Evolutionary conservation across 2,329 filamentous ascomycete species (phyloP).

Genomic region (Atkinsonella hypoxylon): DNA sequence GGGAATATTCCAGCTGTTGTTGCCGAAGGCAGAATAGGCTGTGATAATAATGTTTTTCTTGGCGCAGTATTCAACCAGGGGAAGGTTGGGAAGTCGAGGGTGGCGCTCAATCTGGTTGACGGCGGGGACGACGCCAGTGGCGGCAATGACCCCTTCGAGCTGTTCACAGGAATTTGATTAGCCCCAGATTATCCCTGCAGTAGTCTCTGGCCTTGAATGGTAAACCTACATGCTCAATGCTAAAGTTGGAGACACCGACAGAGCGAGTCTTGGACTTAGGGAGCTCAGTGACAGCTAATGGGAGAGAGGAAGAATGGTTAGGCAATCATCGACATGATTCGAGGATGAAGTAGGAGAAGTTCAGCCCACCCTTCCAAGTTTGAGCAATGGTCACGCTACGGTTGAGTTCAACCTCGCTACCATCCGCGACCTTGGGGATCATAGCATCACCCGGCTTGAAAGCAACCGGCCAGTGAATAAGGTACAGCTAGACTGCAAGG

Average conservation of each 20-base stretch:
- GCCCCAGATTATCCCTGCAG: not conserved
- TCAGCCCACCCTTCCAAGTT: slow-evolving; percentile 30
- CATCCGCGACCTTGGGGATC: slow-evolving; percentile 31
- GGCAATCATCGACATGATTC: too few relatives aligned
- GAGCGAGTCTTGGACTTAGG: slow-evolving; percentile 50
- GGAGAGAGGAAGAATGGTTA: too few relatives aligned
- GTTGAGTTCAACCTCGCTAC: slow-evolving; percentile 28
- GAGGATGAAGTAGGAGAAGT: not conserved
- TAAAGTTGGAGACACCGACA: slow-evolving; percentile 65
- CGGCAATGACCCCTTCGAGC: slow-evolving; percentile 44
- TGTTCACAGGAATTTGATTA: slow-evolving; percentile 3
- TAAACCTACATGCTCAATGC: slow-evolving; percentile 35
- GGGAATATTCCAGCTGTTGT: slow-evolving; percentile 30
- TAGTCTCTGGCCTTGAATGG: not conserved
- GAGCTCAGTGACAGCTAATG: slow-evolving; percentile 38
- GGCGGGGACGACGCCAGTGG: slow-evolving; percentile 44
- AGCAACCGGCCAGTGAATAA: slow-evolving; percentile 51
- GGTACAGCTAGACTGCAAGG: slow-evolving; percentile 31
- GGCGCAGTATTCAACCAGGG: slow-evolving; percentile 47
- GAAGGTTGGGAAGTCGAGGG: slow-evolving; percentile 46
- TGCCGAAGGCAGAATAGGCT: slow-evolving; percentile 48
- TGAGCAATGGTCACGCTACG: slow-evolving; percentile 27
- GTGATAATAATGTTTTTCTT: slow-evolving; percentile 53
- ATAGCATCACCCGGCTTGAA: slow-evolving; percentile 28
- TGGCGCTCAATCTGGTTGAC: slow-evolving; percentile 62